Conservation (phyloP, 2,329 filamentous ascomycete species). For the Beauveria scarabaeidicola region DNA sequence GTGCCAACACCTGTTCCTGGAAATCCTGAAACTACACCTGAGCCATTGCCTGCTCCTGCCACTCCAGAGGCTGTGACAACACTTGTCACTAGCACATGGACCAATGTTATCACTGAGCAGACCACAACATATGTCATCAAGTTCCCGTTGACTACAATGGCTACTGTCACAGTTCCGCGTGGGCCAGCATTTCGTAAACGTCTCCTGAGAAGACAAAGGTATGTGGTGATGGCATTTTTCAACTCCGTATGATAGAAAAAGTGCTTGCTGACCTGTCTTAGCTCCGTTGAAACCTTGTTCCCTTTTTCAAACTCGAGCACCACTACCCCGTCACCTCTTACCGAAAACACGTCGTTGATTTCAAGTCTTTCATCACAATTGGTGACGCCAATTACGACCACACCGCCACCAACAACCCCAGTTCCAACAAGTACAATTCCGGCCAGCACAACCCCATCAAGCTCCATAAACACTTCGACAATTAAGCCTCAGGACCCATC, state of each 20-base stretch:
- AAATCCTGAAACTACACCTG: constrained; percentile 9
- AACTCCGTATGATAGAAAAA: not conserved
- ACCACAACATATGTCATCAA: constrained; percentile 33
- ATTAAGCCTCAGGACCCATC: not conserved
- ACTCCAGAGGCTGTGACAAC: constrained; percentile 17
- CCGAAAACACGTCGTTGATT: constrained; percentile 16
- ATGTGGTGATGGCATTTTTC: constrained; percentile 7
- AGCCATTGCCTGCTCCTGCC: constrained; percentile 22
- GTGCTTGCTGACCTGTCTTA: constrained; percentile 13
- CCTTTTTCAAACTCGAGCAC: constrained; percentile 25
- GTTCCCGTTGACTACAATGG: constrained; percentile 30
- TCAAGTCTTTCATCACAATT: constrained; percentile 23
- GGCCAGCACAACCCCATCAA: not conserved
- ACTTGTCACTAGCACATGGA: constrained; percentile 30
- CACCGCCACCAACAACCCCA: not conserved
- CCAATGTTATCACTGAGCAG: constrained; percentile 29
- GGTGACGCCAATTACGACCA: not conserved
- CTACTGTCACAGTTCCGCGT: constrained; percentile 22
- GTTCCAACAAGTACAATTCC: not conserved
- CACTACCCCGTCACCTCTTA: constrained; percentile 12
- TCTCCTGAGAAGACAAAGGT: constrained; percentile 23
- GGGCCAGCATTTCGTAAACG: constrained; percentile 15
- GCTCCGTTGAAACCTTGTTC: constrained; percentile 13
- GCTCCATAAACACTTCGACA: not conserved
- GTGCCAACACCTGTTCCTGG: constrained; percentile 15